phyloP scores from a whole-genome alignment of 1,284 basidiomycete species.

The Cryptococcus sp. region DNA sequence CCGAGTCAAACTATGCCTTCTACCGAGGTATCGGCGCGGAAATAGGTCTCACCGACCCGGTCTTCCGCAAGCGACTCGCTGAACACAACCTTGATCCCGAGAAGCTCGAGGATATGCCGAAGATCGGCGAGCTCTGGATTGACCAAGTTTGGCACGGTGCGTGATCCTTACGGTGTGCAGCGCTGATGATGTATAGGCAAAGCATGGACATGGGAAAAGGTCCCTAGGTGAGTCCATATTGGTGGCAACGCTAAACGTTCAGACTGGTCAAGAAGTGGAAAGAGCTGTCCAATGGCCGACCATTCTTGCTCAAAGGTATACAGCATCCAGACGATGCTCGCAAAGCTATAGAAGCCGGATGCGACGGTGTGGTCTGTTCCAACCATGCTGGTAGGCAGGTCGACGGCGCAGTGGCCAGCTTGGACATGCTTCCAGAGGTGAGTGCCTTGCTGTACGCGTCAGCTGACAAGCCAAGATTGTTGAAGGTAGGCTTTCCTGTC shows the following conservation, averaged over 20 bases:
- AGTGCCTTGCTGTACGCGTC: neutral
- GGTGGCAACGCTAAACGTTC: neutral
- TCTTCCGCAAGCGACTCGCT: slow-evolving; percentile 59
- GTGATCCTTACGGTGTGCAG: neutral
- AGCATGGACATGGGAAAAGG: slow-evolving; percentile 62
- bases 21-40: slow-evolving; percentile 55
- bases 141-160: slow-evolving; percentile 28
- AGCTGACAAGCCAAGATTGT: slow-evolving; percentile 12
- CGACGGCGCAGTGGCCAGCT: slow-evolving; percentile 71
- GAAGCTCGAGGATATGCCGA: slow-evolving; percentile 20
- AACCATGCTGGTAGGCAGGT: slow-evolving; percentile 83
- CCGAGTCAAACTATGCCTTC: slow-evolving; percentile 56
- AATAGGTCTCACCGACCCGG: slow-evolving; percentile 64
- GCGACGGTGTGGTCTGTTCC: slow-evolving; percentile 74
- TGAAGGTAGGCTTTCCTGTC: slow-evolving; percentile 8
- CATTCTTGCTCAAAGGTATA: slow-evolving; percentile 66
- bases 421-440: slow-evolving; percentile 63
- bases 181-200: slow-evolving; percentile 52
- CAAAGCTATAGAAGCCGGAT: slow-evolving; percentile 63
- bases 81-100: slow-evolving; percentile 45
- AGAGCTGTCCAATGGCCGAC: slow-evolving; percentile 58
- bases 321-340: slow-evolving; percentile 67
- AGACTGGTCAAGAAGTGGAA: slow-evolving; percentile 58
- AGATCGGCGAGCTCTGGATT: slow-evolving; percentile 33
- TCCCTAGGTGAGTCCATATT: slow-evolving; percentile 41